Percentiles rank a stretch among this genome's conserved stretches.
phyloP scores from a whole-genome alignment of 495 filamentous ascomycete genomes.

The Podospora comata region DNA sequence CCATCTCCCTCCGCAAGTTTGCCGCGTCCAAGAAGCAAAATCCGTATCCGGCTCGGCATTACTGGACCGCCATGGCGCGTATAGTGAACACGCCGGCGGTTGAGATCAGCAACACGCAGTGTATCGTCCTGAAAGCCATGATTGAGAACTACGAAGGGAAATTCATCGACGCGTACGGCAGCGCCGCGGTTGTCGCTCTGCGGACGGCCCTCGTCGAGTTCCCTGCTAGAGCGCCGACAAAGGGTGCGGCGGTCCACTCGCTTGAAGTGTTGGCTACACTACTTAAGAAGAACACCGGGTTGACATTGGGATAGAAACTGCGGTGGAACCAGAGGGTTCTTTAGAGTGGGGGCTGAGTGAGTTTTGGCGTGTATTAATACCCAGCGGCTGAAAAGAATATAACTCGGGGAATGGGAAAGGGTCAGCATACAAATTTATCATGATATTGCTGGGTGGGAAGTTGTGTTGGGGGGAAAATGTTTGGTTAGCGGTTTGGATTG shows the following conservation, averaged over 20 bases:
- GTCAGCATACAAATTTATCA: neutral
- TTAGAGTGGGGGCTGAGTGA: neutral
- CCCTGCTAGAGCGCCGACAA: slow-evolving; percentile 50
- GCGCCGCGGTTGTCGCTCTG: slow-evolving; percentile 61
- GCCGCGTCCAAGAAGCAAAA: slow-evolving; percentile 60
- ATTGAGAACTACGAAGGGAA: slow-evolving; percentile 65
- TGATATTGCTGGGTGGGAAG: neutral
- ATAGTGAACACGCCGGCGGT: slow-evolving; percentile 67
- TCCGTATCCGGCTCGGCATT: slow-evolving; percentile 74
- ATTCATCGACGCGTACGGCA: slow-evolving; percentile 75
- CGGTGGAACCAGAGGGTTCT: neutral
- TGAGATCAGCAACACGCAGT: slow-evolving; percentile 72
- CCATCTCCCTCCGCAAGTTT: slow-evolving; percentile 79
- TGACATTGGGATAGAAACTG: slow-evolving; percentile 37
- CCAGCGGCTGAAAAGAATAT: neutral
- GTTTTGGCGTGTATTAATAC: neutral
- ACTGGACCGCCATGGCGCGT: slow-evolving; percentile 71
- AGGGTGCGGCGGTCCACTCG: slow-evolving; percentile 55
- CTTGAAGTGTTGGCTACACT: slow-evolving; percentile 58
- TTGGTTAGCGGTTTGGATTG: neutral
- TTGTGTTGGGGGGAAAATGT: neutral
- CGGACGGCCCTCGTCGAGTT: slow-evolving; percentile 64
- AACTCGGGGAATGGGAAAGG: neutral
- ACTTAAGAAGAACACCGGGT: slow-evolving; percentile 56
- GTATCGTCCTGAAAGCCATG: slow-evolving; percentile 72